Evolutionary conservation across 1,284 basidiomycete species (phyloP).

Genomic region (Melampsora abietis-canadensis): DNA sequence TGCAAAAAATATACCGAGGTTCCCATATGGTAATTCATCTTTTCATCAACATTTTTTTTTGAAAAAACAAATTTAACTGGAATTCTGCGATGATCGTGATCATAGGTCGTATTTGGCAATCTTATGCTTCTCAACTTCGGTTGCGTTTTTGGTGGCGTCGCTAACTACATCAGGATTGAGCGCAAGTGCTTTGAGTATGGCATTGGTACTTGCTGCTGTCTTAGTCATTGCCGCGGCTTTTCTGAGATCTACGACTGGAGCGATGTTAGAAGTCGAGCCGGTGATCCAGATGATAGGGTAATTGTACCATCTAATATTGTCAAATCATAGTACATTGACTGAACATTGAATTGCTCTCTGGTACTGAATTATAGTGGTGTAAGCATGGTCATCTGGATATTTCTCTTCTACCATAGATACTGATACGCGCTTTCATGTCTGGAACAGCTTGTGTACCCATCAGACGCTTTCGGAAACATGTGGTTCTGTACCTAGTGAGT

Average conservation of each 20-base stretch:
- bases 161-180: conserved; percentile 32
- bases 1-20: conserved; percentile 38
- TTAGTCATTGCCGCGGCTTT: conserved; percentile 32
- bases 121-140: conserved; percentile 26
- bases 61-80: too few species aligned
- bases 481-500: not conserved
- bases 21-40: conserved; percentile 28
- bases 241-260: conserved; percentile 35
- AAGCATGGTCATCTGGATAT: not conserved
- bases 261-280: conserved; percentile 31
- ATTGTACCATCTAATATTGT: not conserved
- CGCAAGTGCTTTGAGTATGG: conserved; percentile 18
- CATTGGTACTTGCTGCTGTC: conserved; percentile 25
- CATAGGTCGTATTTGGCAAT: conserved; percentile 34
- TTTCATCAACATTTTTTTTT: not conserved
- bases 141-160: conserved; percentile 31
- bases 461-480: conserved; percentile 10
- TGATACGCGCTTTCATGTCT: not conserved
- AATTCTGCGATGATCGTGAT: not conserved
- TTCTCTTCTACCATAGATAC: not conserved
- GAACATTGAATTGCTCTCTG: not conserved
- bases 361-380: not conserved
- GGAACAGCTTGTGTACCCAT: conserved; percentile 4
- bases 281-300: conserved; percentile 42
- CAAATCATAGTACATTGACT: not conserved